Base-by-base conservation (phyloP, 2,329 filamentous ascomycete species). In the Thelonectria olida region DNA sequence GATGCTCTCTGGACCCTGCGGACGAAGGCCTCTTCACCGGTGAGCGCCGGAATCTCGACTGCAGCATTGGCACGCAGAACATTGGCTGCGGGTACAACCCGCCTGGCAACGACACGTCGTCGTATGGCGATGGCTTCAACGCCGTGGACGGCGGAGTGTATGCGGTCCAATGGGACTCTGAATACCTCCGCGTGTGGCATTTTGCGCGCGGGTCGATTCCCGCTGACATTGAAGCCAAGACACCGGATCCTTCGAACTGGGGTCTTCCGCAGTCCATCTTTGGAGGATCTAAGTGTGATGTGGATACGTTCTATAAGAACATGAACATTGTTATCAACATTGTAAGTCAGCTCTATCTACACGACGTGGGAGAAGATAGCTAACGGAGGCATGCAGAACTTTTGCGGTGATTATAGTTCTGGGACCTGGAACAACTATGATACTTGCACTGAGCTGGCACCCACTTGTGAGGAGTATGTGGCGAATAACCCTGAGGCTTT, bases 341-440 rank as follows among this genome's bases (percentile, higher is more conserved):
- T 42, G 82, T 83, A 49, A 70, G 75, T 70, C 13, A 10, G 12
- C 4, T 22, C 2, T 7, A 4, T 2, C 23, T 13, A 6, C 2
- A 2, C 19, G 3, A 2, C 6, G 2, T 12, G 9, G 15, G 28
- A 9, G 7, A 12, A 17, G 3, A 25, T 23, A 7, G n/a, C 47
- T 41, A 39, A 55, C 44, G 62, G 31, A 27, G 31, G 59, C 19
- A 58, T 17, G 5, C 44, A 84, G 81, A 82, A 91, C 52, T 92
- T 96, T 74, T 96, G 92, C 72, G 92, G 92, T 23, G 87, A 90
- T 69, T 94, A 90, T 83, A 91, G 90, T 1, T 88, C 75, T 41
- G 74, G 74, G 5, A 71, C 77, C 15, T 85, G 83, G 82, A 74
- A 73, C 17, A 67, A 67, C 5, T 67, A 72, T 12, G 77, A 80